phyloP scores from a whole-genome alignment of 2,329 filamentous ascomycete genomes.

The Geosmithia flava region DNA sequence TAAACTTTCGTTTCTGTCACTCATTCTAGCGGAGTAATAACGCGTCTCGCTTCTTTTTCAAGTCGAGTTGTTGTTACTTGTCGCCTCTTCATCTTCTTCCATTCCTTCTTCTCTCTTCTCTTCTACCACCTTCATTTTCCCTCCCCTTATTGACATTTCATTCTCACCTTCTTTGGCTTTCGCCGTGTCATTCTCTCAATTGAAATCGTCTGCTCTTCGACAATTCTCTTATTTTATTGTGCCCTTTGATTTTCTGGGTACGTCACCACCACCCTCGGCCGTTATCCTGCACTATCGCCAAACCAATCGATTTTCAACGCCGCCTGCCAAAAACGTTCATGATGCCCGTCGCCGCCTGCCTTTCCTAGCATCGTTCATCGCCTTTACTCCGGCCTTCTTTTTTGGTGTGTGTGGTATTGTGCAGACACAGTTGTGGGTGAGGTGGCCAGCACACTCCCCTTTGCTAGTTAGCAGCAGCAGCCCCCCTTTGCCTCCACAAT shows the following conservation, averaged over 20 bases:
- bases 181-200: neutral
- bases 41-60: neutral
- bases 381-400: neutral
- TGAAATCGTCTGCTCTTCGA: neutral
- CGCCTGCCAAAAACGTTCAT: neutral
- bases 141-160: neutral
- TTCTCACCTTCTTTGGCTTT: neutral
- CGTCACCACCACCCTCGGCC: neutral
- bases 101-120: neutral
- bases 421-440: neutral
- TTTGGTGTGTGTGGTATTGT: neutral
- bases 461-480: neutral
- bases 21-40: neutral
- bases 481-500: neutral
- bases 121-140: neutral
- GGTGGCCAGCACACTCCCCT: neutral
- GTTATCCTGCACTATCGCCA: neutral
- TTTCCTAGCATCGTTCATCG: neutral
- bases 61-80: neutral
- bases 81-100: neutral
- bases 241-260: neutral
- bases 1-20: neutral
- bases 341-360: neutral
- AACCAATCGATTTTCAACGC: neutral
- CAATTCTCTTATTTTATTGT: neutral